These are phyloP conservation scores for Boletus subcaerulescens DNA, from an alignment of 768 basidiomycete species.

Conservation along the genomic window DNA sequence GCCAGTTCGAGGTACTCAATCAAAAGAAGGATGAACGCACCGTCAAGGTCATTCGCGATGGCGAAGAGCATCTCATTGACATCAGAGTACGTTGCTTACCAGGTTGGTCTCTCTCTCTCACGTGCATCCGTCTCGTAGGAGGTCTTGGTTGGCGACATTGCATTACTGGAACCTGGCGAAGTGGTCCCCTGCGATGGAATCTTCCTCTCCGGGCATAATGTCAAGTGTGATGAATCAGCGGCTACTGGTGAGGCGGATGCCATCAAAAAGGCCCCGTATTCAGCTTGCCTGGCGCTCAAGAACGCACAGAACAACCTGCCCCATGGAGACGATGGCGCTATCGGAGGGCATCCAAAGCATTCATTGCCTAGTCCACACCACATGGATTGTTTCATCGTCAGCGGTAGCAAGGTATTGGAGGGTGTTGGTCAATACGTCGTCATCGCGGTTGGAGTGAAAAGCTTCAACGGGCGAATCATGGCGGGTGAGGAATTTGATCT, in stretches of 20 bases:
- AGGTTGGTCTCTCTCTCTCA: conserved; percentile 3
- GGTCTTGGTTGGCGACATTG: conserved; percentile 92
- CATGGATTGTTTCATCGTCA: conserved; percentile 88
- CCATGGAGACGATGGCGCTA: conserved; percentile 20
- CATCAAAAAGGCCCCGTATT: conserved; percentile 82
- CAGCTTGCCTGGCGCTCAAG: conserved; percentile 60
- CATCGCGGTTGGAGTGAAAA: conserved; percentile 87
- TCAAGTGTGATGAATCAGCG: conserved; percentile 93
- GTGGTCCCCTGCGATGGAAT: conserved; percentile 95
- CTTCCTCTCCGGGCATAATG: conserved; percentile 88
- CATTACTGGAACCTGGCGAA: conserved; percentile 91
- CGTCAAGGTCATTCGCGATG: conserved; percentile 78
- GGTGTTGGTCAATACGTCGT: conserved; percentile 93
- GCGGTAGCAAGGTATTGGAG: conserved; percentile 90
- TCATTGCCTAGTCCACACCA: conserved; percentile 40
- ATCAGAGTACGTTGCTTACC: conserved; percentile 59
- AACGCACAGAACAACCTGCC: conserved; percentile 27
- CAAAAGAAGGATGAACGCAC: conserved; percentile 93
- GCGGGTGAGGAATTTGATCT: conserved; percentile 57
- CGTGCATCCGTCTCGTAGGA: conserved; percentile 47
- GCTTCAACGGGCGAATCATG: conserved; percentile 97
- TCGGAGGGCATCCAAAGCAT: conserved; percentile 22
- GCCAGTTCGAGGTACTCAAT: conserved; percentile 89
- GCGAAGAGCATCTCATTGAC: conserved; percentile 68
- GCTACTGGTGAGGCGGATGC: conserved; percentile 97